phyloP scores from a whole-genome alignment of 139 green algal species.

The Ostreobium quekettii region DNA sequence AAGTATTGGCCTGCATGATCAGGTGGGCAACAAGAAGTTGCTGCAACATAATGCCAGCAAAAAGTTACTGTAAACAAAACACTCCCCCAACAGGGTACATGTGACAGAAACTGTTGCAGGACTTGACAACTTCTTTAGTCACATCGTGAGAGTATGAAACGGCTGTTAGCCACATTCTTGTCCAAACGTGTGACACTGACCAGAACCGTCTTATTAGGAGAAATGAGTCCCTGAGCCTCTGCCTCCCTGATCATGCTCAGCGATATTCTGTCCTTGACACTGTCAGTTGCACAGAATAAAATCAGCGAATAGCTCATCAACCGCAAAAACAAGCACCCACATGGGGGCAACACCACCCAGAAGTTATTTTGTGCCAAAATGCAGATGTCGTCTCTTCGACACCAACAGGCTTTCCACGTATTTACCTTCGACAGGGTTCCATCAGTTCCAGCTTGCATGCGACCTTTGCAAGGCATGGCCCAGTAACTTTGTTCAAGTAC shows the following conservation, averaged over 20 bases:
- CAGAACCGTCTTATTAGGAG: conserved; percentile 60
- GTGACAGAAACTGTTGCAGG: not conserved
- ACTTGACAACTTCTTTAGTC: conserved; percentile 6
- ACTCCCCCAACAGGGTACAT: no score
- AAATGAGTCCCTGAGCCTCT: conserved; percentile 68
- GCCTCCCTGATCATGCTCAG: conserved; percentile 68
- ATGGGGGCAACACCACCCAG: not conserved
- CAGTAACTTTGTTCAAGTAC: conserved; percentile 76
- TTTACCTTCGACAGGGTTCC: conserved; percentile 71
- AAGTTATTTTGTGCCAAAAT: not conserved
- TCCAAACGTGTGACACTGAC: conserved; percentile 28
- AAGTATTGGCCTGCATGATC: no score
- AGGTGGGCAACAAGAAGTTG: no score
- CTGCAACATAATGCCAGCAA: no score
- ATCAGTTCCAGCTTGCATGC: conserved; percentile 91
- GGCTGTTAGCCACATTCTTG: not conserved
- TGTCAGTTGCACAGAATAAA: conserved; percentile 27
- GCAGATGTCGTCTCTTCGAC: not conserved
- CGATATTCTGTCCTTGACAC: conserved; percentile 81
- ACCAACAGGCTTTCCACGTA: not conserved
- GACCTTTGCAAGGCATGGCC: conserved; percentile 59
- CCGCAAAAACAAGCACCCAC: not conserved
- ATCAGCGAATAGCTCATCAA: not conserved
- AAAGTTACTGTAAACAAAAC: no score
- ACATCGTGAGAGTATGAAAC: conserved; percentile 17